Base-by-base conservation (phyloP, 1,284 basidiomycete genomes). In the Microbotryum violaceum region DNA sequence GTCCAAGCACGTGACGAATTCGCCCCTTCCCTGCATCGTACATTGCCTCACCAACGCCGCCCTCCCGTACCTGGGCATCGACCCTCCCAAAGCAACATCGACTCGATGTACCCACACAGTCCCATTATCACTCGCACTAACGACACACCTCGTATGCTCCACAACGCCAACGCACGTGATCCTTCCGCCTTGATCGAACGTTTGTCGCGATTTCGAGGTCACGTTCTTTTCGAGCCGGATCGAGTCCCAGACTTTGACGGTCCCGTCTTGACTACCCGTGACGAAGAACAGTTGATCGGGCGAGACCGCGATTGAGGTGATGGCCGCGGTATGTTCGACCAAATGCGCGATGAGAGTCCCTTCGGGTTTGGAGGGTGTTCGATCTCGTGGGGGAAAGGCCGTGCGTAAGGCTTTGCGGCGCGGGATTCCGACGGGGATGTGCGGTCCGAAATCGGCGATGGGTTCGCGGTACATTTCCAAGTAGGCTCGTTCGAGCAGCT, bases 201-300 rank as follows among this genome's bases (percentile, higher is more conserved):
- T 77, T 20, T 74, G 74, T 29, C 77, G 60, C 16, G 77, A 77
- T 44, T 71, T 72, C 49, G 75, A 75, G 7, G 80, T 78, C 2
- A 82, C 86, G 70, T 87, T 89, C 64, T 88, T 82, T 70, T 90
- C 89, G 45, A 91, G 75, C 10, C 87, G 80, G 7, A 85, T 83
- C 0, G 86, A 83, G 71, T 91, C 89, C 89, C 88, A 91, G 7
- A 90, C 80, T 72, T 89, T 87, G 64, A 93, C 82, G 0, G 85
- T 86, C 67, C 85, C 85, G 72, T 96, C 91, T 66, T 88, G 85
- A 1, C 91, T 93, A 0, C 85, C 83, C 0, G 92, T 88, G 1
- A 91, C 86, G 70, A 98, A 97, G 79, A 97, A 99, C 67, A 86
- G 78, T 67, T 96, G 91, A 73, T 98, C 96, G 0, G 92, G 91